Base-by-base conservation (phyloP, 2,329 filamentous ascomycete species). In the Chaetothyriales sp. region DNA sequence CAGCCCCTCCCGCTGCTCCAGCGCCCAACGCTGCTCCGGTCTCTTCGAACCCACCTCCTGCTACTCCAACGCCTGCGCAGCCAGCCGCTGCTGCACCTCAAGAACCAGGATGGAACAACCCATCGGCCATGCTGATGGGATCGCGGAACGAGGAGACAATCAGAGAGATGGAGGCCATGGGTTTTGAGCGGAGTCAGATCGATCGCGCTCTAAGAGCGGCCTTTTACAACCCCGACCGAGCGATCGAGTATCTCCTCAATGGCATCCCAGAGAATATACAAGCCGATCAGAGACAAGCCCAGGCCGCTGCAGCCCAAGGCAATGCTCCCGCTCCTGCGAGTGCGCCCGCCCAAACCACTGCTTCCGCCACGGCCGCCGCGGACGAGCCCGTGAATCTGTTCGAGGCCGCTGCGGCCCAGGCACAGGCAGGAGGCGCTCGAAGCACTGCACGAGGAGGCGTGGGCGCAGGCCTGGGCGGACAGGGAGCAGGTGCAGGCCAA, bases 81-180 rank as follows among this genome's bases (percentile, higher is more conserved):
- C 68, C 74, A 15, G 69, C 75, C 15, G 68, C 68, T 55, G 66
- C 71, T 15, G 71, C 73, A 18, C 65, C 73, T 48, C 67, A 72
- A 43, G 62, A 67, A 36, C 50, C 67, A 53, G 65, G 67, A 44
- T 83, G 81, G 64, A 80, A 81, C 63, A 82, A 88, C 60, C 79
- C 85, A 20, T 90, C 84, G 26, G 81, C 86, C n/a, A 77, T 96
- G 64, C 81, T 88, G 18, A 83, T 95, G 72, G 92, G 92, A 49
- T 75, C 82, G 55, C 84, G 90, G 67, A 81, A 88, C 59, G 79
- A 85, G 56, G 80, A 82, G 59, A 88, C 87, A 39, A 83, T 96
- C 62, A 77, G 83, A 47, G 87, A 89, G 65, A 95, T 98, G 88
- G 89, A 95, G 70, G 84, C 83, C 58, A 98, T 98, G 92, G 92